Evolutionary conservation across 164 flowering plant genomes (phyloP).

Genomic region (Chimonanthus salicifolius): DNA sequence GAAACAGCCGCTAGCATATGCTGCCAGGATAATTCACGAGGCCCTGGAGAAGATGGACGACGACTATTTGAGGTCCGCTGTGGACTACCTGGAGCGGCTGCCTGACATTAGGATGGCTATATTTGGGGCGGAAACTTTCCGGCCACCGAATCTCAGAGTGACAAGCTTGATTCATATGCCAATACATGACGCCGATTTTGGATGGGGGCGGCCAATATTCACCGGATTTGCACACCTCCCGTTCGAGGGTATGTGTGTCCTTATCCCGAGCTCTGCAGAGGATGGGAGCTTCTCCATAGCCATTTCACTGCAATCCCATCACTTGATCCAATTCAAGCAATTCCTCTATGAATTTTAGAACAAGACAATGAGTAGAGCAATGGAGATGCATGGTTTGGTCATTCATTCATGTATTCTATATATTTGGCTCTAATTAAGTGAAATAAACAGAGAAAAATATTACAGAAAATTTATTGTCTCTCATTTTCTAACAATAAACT

Average conservation of each 20-base stretch:
- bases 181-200: conserved; percentile 68
- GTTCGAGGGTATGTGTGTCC: conserved; percentile 49
- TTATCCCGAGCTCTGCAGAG: conserved; percentile 46
- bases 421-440: no score
- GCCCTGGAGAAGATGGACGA: conserved; percentile 48
- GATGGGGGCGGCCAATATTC: conserved; percentile 70
- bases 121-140: conserved; percentile 57
- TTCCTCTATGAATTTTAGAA: conserved; percentile 35
- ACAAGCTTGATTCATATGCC: conserved; percentile 65
- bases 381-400: no score
- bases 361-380: no score
- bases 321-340: conserved; percentile 49
- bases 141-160: conserved; percentile 57
- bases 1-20: conserved; percentile 43
- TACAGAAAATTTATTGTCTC: no score
- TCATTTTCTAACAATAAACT: no score
- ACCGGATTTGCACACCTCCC: conserved; percentile 66
- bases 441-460: no score
- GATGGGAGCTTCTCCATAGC: conserved; percentile 63
- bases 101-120: conserved; percentile 47
- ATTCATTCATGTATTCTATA: no score
- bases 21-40: conserved; percentile 47
- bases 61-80: conserved; percentile 61
- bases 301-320: conserved; percentile 41
- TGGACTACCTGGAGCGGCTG: conserved; percentile 63